Conservation (phyloP, 2,329 filamentous ascomycete genomes). For the Emergomyces africanus region DNA sequence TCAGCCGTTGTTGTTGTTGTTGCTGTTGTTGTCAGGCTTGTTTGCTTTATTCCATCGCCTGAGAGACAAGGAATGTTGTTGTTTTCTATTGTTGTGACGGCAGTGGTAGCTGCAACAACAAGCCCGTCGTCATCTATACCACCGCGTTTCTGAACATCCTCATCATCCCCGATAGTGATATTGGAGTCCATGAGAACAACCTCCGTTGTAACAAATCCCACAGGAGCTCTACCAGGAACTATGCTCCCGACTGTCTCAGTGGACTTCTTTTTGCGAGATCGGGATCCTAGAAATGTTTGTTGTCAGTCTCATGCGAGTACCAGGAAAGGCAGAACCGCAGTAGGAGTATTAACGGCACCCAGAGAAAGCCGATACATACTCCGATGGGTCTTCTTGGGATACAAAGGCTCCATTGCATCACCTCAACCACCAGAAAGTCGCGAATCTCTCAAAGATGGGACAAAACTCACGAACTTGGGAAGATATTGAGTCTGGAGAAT, state of each 20-base stretch:
- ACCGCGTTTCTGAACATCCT: background rate
- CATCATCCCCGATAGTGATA: background rate
- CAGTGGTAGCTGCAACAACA: background rate
- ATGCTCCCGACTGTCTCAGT: constrained; percentile 7
- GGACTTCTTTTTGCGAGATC: constrained; percentile 9
- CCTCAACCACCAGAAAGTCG: background rate
- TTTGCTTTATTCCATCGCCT: background rate
- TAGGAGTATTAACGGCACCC: background rate
- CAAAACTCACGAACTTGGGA: background rate
- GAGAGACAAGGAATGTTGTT: background rate
- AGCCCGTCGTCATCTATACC: background rate
- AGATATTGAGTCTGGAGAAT: background rate
- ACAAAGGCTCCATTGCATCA: background rate
- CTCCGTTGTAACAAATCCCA: constrained; percentile 4
- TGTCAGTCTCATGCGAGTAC: background rate
- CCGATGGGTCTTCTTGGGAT: background rate
- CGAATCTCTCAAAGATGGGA: too few relatives aligned
- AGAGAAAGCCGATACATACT: background rate
- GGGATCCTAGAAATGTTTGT: background rate
- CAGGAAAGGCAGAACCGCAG: background rate
- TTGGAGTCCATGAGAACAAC: background rate
- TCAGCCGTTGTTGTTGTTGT: background rate
- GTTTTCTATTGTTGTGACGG: background rate
- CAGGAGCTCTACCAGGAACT: constrained; percentile 10
- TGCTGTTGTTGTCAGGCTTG: too few relatives aligned